A percentile compares a stretch with the other conserved stretches of the same genome.
These are phyloP conservation scores for Talaromyces sp. DNA, from an alignment of 2,329 filamentous ascomycete species.

Conservation along the genomic window DNA sequence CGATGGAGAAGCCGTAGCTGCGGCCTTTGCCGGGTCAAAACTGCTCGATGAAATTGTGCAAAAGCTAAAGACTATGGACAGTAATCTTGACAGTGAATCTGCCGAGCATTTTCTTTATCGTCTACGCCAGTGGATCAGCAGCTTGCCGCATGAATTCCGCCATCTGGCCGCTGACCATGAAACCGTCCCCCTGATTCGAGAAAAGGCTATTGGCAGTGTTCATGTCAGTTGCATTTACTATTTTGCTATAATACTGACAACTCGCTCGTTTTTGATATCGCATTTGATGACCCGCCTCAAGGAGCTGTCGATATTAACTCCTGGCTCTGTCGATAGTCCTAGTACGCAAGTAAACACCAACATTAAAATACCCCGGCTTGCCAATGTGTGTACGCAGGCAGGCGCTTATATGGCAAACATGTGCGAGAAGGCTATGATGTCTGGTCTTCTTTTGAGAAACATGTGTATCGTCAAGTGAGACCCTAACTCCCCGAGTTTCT, in stretches of 20 bases:
- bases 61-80: conserved; percentile 1
- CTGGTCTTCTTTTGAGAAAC: conserved; percentile 43
- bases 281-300: conserved; percentile 34
- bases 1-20: conserved; percentile 1
- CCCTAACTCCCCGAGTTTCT: not conserved
- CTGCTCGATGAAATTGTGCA: conserved; percentile 8
- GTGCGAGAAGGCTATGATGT: conserved; percentile 46
- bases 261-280: conserved; percentile 50
- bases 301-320: conserved; percentile 23
- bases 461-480: conserved; percentile 57
- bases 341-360: conserved; percentile 20
- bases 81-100: conserved; percentile 1
- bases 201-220: conserved; percentile 44
- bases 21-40: conserved; percentile 5
- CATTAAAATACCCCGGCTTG: conserved; percentile 32
- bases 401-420: conserved; percentile 53
- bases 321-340: conserved; percentile 19
- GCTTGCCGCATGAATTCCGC: conserved; percentile 5
- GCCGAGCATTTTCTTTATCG: conserved; percentile 7
- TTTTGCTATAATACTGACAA: conserved; percentile 54
- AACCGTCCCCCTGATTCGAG: conserved; percentile 15
- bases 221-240: conserved; percentile 56
- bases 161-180: conserved; percentile 1
- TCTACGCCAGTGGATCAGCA: conserved; percentile 7
- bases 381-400: conserved; percentile 51